Base-by-base conservation (phyloP, 2,329 filamentous ascomycete genomes). In the Colletotrichum sp. region DNA sequence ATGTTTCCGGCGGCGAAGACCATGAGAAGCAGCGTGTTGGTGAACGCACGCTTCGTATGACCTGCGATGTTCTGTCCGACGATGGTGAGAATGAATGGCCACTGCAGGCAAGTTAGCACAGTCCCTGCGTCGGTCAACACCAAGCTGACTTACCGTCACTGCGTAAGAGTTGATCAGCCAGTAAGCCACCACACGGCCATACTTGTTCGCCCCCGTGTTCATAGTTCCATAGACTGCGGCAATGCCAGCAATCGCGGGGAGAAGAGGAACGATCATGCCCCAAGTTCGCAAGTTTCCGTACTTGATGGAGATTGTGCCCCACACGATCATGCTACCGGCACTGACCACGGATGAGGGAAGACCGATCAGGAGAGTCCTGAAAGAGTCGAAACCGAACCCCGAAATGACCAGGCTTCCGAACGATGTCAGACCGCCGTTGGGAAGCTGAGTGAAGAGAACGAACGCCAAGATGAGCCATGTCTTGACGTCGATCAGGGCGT, bases 201-300 rank as follows among this genome's bases (percentile, higher is more conserved):
- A 59, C 0, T 59, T 59, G 0, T 59, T 59, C 24, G 55, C 55
- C 0, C 55, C 55, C 3, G 55, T 59, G 8, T 59, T 16, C 55
- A 59, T 59, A 12, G 55, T 59, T 18, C 55, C 55, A 59, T 59
- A 59, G 13, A 59, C 55, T 1, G 55, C 55, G 0, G 55, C 24
- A 28, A 59, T 59, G 0, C 55, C 55, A 7, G 55, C 55, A 0
- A 82, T 81, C 16, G 80, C 80, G 8, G 79, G 79, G 8, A 81
- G 63, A 26, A 81, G 74, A 1, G 80, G 80, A n/a, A 81, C 39
- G 24, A 80, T 78, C 80, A 81, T 81, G 30, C 80, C 80, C 70
- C 75, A 77, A 4, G 80, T 81, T 28, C 80, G 78, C 39, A 81
- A 72, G 30, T 80, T 79, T 49, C 77, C 78, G 62, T 80, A 76